A percentile compares a stretch with the other conserved stretches of the same genome.
Evolutionary conservation across 108 stramenopile genomes (phyloP).

Genomic region (Mediolabrus comicus): DNA sequence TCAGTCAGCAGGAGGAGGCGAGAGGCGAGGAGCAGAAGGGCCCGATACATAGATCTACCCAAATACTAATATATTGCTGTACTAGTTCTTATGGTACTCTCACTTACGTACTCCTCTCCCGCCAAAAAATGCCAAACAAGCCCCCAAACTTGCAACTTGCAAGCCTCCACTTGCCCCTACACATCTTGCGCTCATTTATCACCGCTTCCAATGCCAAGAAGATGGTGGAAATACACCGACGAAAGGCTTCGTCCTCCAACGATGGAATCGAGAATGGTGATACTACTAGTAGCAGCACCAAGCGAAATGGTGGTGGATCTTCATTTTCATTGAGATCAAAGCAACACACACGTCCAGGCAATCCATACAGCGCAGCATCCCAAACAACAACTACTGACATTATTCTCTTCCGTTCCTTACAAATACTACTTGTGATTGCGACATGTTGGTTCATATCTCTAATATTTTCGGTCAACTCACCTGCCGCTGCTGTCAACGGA

Average conservation of each 20-base stretch:
- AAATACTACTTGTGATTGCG: neutral
- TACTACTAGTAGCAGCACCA: neutral
- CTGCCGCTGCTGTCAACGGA: neutral
- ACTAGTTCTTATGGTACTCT: too few relatives aligned
- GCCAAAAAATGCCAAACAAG: too few relatives aligned
- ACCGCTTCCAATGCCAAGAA: too few relatives aligned
- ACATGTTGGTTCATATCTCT: conserved; percentile 14
- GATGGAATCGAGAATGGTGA: neutral
- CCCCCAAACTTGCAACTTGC: too few relatives aligned
- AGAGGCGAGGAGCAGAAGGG: too few relatives aligned
- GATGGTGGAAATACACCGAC: neutral
- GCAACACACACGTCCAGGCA: neutral
- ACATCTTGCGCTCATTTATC: too few relatives aligned
- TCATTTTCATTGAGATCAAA: conserved; percentile 2
- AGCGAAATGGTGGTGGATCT: neutral
- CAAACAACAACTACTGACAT: conserved; percentile 1
- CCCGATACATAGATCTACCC: too few relatives aligned
- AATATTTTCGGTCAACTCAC: conserved; percentile 1
- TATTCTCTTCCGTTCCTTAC: conserved; percentile 1
- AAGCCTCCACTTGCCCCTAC: too few relatives aligned
- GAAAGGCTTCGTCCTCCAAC: neutral
- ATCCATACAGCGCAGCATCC: conserved; percentile 15
- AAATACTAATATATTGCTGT: too few relatives aligned
- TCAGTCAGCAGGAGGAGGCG: too few relatives aligned
- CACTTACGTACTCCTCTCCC: too few relatives aligned